Evolutionary conservation across 1,284 basidiomycete genomes (phyloP), one percentile per base, ranked within the genome.

Genomic region (Kwoniella shivajii): DNA sequence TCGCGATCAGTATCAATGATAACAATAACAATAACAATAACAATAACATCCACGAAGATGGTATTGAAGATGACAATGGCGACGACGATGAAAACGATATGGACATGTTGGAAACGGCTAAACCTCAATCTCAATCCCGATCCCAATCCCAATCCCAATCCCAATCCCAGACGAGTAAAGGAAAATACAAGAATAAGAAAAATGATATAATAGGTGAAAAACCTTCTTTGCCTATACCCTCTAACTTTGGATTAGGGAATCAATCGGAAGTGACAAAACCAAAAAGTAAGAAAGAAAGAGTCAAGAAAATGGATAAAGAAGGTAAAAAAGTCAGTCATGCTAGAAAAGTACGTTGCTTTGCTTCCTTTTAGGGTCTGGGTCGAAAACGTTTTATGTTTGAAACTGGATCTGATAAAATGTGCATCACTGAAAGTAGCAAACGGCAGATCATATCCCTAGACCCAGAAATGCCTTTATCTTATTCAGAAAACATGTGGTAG

Each of bases 381-480:
- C 13, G 37, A 4, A 39, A 26, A 50, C 37, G 30, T 49, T 14
- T 26, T 6, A n/a, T 46, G 13, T 20, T 29, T 24, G n/a, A n/a
- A n/a, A n/a, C n/a, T n/a, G 20, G 37, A 38, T 6, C n/a, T 10
- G 18, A 2, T 39, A 7, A 29, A 6, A 2, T 31, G 44, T 29
- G 18, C n/a, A 39, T 41, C n/a, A 16, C 6, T 18, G 18, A 14
- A 22, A 33, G 9, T 22, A 76, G 70, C 69, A 72, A 60, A 82
- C 85, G 63, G 81, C 86, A 0, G 80, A 80, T 24, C 88, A 94
- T 76, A 90, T 94, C 73, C 91, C 92, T 45, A 86, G 92, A 31
- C 92, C 92, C 0, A 88, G 91, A 30, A 96, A 96, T 77, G 92
- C 93, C 45, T 96, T 95, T 80, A 95, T 96, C 68, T 85, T 96